Percentiles rank a stretch among this genome's conserved stretches.
These are phyloP conservation scores for Solanum habrochaites DNA, from an alignment of 257 asterid genomes.

Conservation along the genomic window DNA sequence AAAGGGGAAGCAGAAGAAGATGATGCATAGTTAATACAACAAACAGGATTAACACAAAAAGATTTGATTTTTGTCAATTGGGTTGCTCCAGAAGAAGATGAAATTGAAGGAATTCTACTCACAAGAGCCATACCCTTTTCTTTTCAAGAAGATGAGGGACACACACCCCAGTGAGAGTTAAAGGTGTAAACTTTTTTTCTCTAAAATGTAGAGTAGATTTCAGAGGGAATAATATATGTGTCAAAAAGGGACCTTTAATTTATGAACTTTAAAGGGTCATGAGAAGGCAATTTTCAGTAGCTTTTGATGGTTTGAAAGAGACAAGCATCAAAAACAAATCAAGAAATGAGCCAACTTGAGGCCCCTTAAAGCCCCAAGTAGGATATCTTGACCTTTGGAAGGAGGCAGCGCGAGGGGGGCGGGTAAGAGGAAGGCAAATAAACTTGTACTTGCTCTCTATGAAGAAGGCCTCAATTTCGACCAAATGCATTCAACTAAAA, in stretches of 20 bases:
- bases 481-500: neutral
- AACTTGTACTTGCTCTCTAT: neutral
- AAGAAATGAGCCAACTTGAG: neutral
- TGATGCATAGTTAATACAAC: slow-evolving; percentile 28
- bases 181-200: neutral
- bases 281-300: slow-evolving; percentile 34
- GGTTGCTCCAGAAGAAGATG: slow-evolving; percentile 23
- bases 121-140: slow-evolving; percentile 42
- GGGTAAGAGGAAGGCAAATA: neutral
- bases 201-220: neutral
- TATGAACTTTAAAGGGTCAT: slow-evolving; percentile 17
- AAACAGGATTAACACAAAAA: slow-evolving; percentile 4
- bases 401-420: neutral
- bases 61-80: slow-evolving; percentile 21
- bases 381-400: neutral
- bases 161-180: neutral
- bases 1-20: slow-evolving; percentile 50
- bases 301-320: slow-evolving; percentile 32
- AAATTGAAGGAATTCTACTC: slow-evolving; percentile 33
- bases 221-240: neutral
- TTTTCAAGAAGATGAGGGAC: neutral
- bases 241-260: neutral
- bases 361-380: neutral
- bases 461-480: neutral
- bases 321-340: neutral